Percentiles rank a stretch among this genome's conserved stretches.
These are phyloP conservation scores for Corynascus novoguineensis DNA, from an alignment of 495 filamentous ascomycete species.

Conservation along the genomic window DNA sequence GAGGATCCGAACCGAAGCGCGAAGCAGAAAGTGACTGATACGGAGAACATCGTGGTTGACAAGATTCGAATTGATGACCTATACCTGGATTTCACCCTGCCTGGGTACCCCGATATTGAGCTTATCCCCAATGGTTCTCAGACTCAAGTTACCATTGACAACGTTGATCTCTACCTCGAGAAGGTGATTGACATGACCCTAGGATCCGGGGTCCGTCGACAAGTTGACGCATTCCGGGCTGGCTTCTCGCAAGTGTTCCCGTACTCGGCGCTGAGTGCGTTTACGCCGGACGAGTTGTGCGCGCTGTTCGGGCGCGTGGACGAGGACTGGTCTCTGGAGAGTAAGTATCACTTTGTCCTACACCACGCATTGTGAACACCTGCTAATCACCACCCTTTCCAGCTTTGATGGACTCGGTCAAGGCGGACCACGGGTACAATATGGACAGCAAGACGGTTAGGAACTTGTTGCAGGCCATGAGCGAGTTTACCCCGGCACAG, in stretches of 20 bases:
- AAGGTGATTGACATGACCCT: conserved; percentile 89
- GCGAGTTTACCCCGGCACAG: conserved; percentile 66
- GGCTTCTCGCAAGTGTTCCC: conserved; percentile 98
- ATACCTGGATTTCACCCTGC: conserved; percentile 87
- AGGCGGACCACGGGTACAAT: conserved; percentile 99
- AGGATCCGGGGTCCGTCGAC: conserved; percentile 75
- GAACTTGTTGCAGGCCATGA: conserved; percentile 93
- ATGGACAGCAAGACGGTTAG: conserved; percentile 97
- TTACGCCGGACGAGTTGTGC: conserved; percentile 94
- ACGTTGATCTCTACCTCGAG: conserved; percentile 81
- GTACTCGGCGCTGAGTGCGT: conserved; percentile 84
- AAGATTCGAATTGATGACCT: conserved; percentile 78
- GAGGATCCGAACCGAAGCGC: conserved; percentile 57
- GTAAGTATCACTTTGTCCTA: conserved; percentile 47
- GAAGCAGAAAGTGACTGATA: conserved; percentile 62
- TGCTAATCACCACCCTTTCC: conserved; percentile 12
- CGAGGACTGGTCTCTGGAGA: conserved; percentile 97
- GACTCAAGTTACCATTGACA: conserved; percentile 74
- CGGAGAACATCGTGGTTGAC: conserved; percentile 63
- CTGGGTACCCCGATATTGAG: conserved; percentile 87
- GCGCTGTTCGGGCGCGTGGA: conserved; percentile 92
- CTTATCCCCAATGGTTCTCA: conserved; percentile 69
- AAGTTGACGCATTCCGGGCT: conserved; percentile 83
- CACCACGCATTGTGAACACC: background rate
- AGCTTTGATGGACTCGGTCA: conserved; percentile 97